Conservation (phyloP, 345 rosid genomes). For the Cardamine chenopodiifolia region DNA sequence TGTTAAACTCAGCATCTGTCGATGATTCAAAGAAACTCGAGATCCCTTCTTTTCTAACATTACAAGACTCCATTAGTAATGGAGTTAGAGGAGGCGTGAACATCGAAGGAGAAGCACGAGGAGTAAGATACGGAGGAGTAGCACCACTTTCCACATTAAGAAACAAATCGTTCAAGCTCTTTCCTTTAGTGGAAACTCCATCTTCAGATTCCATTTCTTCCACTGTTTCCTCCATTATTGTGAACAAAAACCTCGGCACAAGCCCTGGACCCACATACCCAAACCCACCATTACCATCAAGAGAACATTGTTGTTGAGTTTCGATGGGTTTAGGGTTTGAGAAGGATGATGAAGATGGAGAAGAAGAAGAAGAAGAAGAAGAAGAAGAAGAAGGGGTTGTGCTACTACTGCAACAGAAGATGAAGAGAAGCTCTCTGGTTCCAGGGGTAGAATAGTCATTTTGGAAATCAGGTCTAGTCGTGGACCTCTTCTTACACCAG, state of each 20-base stretch:
- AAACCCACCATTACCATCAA: constrained; percentile 15
- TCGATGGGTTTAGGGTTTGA: constrained; percentile 44
- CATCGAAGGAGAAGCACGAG: constrained; percentile 84
- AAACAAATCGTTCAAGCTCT: constrained; percentile 75
- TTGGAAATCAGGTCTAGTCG: constrained; percentile 44
- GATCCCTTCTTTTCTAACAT: constrained; percentile 48
- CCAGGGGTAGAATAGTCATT: constrained; percentile 71
- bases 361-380: constrained; percentile 35
- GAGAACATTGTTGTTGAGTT: constrained; percentile 44
- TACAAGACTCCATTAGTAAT: constrained; percentile 38
- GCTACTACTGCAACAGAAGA: constrained; percentile 69
- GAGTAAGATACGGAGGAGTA: constrained; percentile 90
- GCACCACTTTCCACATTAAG: constrained; percentile 54
- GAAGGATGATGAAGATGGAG: constrained; percentile 37
- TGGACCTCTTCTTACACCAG: constrained; percentile 82
- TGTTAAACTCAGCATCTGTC: constrained; percentile 75
- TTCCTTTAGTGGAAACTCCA: constrained; percentile 57
- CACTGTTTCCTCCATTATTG: constrained; percentile 86
- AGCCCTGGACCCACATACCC: constrained; percentile 56
- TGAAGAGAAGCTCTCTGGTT: constrained; percentile 66
- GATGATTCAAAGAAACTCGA: constrained; percentile 62
- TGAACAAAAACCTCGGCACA: constrained; percentile 75
- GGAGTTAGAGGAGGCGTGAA: constrained; percentile 96
- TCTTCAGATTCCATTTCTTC: constrained; percentile 91
- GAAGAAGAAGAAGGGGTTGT: constrained; percentile 45